Conservation (phyloP, 2,329 filamentous ascomycete species). For the Akanthomyces muscarius region DNA sequence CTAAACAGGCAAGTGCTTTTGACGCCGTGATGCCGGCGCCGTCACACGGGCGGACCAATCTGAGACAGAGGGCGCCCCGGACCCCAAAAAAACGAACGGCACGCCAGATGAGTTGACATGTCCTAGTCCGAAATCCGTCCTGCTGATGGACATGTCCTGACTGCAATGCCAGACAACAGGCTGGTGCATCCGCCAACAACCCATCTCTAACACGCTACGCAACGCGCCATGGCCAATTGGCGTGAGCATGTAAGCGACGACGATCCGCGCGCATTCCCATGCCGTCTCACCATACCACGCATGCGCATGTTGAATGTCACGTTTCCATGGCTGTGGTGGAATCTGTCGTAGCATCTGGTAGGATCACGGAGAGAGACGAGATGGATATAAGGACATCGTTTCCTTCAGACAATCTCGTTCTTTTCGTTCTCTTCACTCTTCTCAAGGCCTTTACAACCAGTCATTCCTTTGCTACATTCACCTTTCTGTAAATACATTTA, state of each 20-base stretch:
- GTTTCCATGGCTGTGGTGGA: not conserved
- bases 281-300: not conserved
- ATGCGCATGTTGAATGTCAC: conserved; percentile 6
- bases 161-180: not conserved
- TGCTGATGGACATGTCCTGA: not conserved
- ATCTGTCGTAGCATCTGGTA: not conserved
- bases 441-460: not conserved
- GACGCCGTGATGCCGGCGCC: not conserved
- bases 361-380: not conserved
- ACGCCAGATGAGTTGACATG: not conserved
- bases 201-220: conserved; percentile 2
- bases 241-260: conserved; percentile 3
- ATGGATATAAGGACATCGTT: not conserved
- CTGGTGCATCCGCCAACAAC: not conserved
- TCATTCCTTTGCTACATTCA: not conserved
- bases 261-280: not conserved
- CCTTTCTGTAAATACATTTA: not conserved
- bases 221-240: not conserved
- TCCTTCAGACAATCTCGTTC: not conserved
- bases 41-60: conserved; percentile 5
- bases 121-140: not conserved
- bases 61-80: not conserved
- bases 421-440: not conserved
- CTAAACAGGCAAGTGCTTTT: conserved; percentile 9
- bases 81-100: not conserved